Evolutionary conservation across 768 basidiomycete species (phyloP).

Genomic region (Xerocomellus intermedius): DNA sequence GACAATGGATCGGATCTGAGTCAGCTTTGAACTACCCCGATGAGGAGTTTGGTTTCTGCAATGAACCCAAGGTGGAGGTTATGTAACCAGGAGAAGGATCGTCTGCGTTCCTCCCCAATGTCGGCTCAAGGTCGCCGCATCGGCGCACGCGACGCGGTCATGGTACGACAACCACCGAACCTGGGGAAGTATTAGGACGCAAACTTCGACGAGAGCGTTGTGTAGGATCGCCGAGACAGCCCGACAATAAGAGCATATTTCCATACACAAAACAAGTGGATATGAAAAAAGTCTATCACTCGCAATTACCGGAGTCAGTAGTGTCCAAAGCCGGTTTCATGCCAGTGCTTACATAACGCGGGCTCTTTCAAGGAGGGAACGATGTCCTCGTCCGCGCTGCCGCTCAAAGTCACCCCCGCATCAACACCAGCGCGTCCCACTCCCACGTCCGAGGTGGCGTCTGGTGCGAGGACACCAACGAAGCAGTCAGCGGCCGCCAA

Average conservation of each 20-base stretch:
- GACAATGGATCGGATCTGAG: conserved; percentile 15
- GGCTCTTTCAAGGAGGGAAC: conserved; percentile 1
- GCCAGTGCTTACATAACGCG: conserved; percentile 13
- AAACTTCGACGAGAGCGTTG: background rate
- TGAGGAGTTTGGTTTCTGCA: conserved; percentile 11
- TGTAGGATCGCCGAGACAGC: background rate
- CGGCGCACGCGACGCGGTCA: conserved; percentile 16
- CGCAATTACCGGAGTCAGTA: background rate
- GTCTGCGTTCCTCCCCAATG: conserved; percentile 1
- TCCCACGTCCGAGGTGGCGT: conserved; percentile 20
- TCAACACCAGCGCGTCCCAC: conserved; percentile 49
- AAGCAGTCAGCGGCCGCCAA: conserved; percentile 38
- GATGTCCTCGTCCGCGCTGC: conserved; percentile 56
- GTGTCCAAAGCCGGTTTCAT: conserved; percentile 11
- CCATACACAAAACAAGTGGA: background rate
- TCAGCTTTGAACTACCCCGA: background rate
- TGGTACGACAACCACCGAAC: background rate
- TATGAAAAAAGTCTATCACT: background rate
- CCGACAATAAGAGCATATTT: background rate
- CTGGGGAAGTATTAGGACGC: background rate
- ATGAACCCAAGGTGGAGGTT: background rate
- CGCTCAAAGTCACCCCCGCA: conserved; percentile 59
- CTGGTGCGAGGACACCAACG: conserved; percentile 43
- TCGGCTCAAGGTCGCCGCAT: conserved; percentile 25
- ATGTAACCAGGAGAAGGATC: conserved; percentile 19